Base-by-base conservation (phyloP, 2,329 filamentous ascomycete genomes). In the Pyricularia sp. region DNA sequence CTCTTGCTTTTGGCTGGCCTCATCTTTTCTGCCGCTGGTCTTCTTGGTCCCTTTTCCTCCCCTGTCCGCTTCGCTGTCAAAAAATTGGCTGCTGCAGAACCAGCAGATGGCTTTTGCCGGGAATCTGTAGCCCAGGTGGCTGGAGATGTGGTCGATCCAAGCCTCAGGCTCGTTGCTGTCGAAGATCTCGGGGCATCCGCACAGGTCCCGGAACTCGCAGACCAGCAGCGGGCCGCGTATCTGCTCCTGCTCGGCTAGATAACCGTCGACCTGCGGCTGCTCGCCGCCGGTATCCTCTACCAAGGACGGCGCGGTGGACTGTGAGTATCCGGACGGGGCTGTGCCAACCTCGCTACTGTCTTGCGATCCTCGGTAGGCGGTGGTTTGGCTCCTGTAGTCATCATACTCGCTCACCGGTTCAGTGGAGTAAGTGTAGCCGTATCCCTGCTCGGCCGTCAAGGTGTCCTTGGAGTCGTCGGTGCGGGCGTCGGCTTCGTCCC, bases 91-190 rank as follows among this genome's bases (percentile, higher is more conserved):
- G 68, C 82, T 77, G 72, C 86, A 88, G 70, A 85, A 87, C 80
- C 81, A 85, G 72, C 86, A 88, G 0, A 79, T 68, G 4, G 78
- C 77, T 12, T 71, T 71, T 0, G 12, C 10, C 0, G 84, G 84
- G 6, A 81, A 79, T 0, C 23, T 69, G 4, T 74, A 42, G 0
- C 50, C 1, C 10, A 81, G 84, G 0, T 76, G 73, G 0, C 70
- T 30, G 1, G 74, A 68, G 31, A 81, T 79, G 70, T 88, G 86
- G 0, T 76, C 69, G 17, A 84, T 79, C 85, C 85, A 88, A 2
- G 20, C 68, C 0, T 77, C 72, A 26, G 75, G 72, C 0, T 84
- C 76, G 11, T 80, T 73, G 2, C 78, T 71, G 6, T 70, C 50
- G 70, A 86, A 87, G 0, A 36, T 70, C 6, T 69, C 30, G 0